Conservation (phyloP, 169 alveolate genomes). For the Cryptosporidium tyzzeri region DNA sequence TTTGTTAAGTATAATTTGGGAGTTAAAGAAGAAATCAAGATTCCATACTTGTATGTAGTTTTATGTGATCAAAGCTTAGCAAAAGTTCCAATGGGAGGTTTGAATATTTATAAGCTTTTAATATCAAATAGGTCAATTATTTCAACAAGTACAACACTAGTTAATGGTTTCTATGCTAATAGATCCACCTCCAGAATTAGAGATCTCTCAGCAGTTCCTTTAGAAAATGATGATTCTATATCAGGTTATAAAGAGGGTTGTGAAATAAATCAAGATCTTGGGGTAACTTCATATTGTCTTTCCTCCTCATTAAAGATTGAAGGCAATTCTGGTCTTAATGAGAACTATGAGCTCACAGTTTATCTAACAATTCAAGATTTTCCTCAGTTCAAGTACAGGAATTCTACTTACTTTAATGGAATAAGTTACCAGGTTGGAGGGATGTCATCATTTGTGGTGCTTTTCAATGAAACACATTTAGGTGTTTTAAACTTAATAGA, state of each 20-base stretch:
- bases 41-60: constrained; percentile 39
- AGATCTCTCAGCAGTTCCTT: neutral
- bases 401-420: constrained; percentile 28
- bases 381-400: neutral
- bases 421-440: constrained; percentile 17
- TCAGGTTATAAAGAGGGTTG: constrained; percentile 29
- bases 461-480: constrained; percentile 46
- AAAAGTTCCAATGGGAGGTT: constrained; percentile 39
- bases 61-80: constrained; percentile 18
- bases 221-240: neutral
- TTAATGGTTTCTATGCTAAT: constrained; percentile 42
- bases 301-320: constrained; percentile 9
- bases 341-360: constrained; percentile 38
- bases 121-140: neutral
- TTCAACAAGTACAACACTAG: neutral
- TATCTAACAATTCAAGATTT: constrained; percentile 20
- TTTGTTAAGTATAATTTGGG: neutral
- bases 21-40: constrained; percentile 12
- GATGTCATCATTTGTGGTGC: constrained; percentile 17
- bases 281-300: constrained; percentile 44
- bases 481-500: constrained; percentile 43
- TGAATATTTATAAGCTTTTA: constrained; percentile 23
- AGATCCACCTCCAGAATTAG: neutral
- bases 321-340: neutral
- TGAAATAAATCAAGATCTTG: neutral